Evolutionary conservation across 2,329 filamentous ascomycete species (phyloP).

Genomic region (Biscogniauxia sp.): DNA sequence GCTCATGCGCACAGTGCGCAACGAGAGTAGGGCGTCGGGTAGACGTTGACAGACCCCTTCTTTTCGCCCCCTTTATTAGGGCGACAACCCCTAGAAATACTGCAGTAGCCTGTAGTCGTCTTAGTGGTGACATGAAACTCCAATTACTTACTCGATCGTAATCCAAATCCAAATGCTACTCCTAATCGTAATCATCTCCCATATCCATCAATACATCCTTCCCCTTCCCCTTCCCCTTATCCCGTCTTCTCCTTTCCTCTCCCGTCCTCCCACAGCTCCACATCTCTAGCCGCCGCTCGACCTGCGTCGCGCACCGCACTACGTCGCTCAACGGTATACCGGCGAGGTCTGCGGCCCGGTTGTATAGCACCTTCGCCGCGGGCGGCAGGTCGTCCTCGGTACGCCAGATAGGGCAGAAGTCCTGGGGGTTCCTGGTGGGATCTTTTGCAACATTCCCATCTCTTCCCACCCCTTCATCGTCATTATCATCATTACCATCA

Average conservation of each 20-base stretch:
- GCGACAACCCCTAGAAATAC: no score
- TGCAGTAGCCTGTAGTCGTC: no score
- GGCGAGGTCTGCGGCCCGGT: slow-evolving; percentile 38
- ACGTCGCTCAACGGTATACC: slow-evolving; percentile 36
- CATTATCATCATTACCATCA: background rate
- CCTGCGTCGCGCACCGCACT: slow-evolving; percentile 34
- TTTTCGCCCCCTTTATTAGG: no score
- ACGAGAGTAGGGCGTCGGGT: no score
- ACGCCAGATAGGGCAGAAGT: slow-evolving; percentile 34
- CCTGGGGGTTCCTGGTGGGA: slow-evolving; percentile 23
- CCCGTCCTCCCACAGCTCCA: slow-evolving; percentile 32
- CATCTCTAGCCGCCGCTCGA: slow-evolving; percentile 36
- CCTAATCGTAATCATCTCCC: slow-evolving; percentile 4
- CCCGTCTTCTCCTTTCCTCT: slow-evolving; percentile 15
- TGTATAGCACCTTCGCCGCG: slow-evolving; percentile 41
- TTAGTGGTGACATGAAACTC: background rate
- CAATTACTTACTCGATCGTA: background rate
- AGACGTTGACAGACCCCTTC: no score
- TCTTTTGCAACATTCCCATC: slow-evolving; percentile 10
- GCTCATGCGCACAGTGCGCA: no score
- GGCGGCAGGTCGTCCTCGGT: slow-evolving; percentile 42
- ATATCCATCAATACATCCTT: slow-evolving; percentile 14
- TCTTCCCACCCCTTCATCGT: slow-evolving; percentile 12
- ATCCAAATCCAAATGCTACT: background rate
- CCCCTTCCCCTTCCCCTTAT: slow-evolving; percentile 24